Conservation (phyloP, 2,329 filamentous ascomycete genomes). For the Septoria linicola region DNA sequence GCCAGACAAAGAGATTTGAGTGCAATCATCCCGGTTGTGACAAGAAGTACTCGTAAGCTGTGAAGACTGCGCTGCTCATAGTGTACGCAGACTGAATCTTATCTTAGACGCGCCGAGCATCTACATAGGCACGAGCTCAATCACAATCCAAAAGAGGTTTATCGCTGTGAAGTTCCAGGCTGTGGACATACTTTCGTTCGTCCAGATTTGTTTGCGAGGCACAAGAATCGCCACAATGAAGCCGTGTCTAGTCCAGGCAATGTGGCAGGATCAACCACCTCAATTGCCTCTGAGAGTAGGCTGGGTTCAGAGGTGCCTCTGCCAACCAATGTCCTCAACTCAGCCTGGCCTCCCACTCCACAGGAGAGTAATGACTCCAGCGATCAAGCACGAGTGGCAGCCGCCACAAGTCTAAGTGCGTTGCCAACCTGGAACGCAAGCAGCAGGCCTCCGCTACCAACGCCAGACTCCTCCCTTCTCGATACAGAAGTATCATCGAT, state of each 20-base stretch:
- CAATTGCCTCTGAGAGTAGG: background rate
- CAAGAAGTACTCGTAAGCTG: slow-evolving; percentile 75
- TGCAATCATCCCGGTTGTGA: slow-evolving; percentile 83
- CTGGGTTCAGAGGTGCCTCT: slow-evolving; percentile 1
- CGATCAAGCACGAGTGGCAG: slow-evolving; percentile 67
- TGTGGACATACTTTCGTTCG: slow-evolving; percentile 90
- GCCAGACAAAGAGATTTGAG: slow-evolving; percentile 64
- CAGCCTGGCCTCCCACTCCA: background rate
- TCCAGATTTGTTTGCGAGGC: slow-evolving; percentile 77
- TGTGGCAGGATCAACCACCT: background rate
- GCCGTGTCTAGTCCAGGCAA: slow-evolving; percentile 2
- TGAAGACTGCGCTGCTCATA: background rate
- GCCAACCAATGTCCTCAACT: background rate
- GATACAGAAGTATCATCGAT: background rate
- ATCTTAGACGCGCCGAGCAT: slow-evolving; percentile 70
- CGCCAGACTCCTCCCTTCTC: slow-evolving; percentile 9
- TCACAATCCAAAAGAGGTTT: slow-evolving; percentile 90
- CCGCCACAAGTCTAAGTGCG: slow-evolving; percentile 58
- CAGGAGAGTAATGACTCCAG: background rate
- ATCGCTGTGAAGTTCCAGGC: slow-evolving; percentile 82
- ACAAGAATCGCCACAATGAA: slow-evolving; percentile 44
- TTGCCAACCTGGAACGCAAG: slow-evolving; percentile 9
- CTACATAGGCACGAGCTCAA: slow-evolving; percentile 92
- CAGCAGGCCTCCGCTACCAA: slow-evolving; percentile 11
- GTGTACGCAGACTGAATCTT: background rate